Conservation (phyloP, 2,329 filamentous ascomycete genomes). For the Metarhizium guizhouense region DNA sequence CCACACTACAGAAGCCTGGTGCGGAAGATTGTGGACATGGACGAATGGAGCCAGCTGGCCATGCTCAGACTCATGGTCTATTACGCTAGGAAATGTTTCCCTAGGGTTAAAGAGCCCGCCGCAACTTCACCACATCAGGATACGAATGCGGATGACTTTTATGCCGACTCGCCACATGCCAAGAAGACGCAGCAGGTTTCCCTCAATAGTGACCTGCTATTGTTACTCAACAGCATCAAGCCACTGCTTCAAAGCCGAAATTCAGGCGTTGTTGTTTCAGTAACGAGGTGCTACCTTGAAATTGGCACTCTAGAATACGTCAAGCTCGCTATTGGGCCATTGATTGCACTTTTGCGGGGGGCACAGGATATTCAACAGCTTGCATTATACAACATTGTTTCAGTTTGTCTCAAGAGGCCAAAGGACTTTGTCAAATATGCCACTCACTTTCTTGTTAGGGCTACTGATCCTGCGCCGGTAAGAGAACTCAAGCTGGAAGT, state of each 20-base stretch:
- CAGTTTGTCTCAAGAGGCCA: slow-evolving; percentile 72
- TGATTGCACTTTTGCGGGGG: slow-evolving; percentile 77
- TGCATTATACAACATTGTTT: slow-evolving; percentile 88
- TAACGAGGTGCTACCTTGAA: slow-evolving; percentile 76
- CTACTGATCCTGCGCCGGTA: slow-evolving; percentile 69
- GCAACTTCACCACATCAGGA: slow-evolving; percentile 27
- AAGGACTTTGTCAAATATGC: slow-evolving; percentile 79
- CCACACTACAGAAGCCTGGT: slow-evolving; percentile 78
- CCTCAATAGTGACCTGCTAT: slow-evolving; percentile 71
- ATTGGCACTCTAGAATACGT: slow-evolving; percentile 74
- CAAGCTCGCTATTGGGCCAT: slow-evolving; percentile 65
- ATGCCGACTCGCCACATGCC: slow-evolving; percentile 53
- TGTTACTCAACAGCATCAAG: slow-evolving; percentile 71
- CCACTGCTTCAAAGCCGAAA: slow-evolving; percentile 90
- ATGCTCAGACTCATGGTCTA: slow-evolving; percentile 72
- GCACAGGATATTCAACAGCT: slow-evolving; percentile 83
- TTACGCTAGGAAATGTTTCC: slow-evolving; percentile 85
- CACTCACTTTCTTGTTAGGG: slow-evolving; percentile 79
- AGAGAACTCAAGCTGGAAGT: slow-evolving; percentile 91
- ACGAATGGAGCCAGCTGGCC: slow-evolving; percentile 93
- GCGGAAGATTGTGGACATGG: slow-evolving; percentile 94
- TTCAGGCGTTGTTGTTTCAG: slow-evolving; percentile 82
- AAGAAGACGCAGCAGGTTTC: slow-evolving; percentile 40
- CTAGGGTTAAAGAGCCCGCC: slow-evolving; percentile 52
- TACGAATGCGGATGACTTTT: slow-evolving; percentile 61